Base-by-base conservation (phyloP, 2,329 filamentous ascomycete genomes). In the Aspergillus novofumigatus region DNA sequence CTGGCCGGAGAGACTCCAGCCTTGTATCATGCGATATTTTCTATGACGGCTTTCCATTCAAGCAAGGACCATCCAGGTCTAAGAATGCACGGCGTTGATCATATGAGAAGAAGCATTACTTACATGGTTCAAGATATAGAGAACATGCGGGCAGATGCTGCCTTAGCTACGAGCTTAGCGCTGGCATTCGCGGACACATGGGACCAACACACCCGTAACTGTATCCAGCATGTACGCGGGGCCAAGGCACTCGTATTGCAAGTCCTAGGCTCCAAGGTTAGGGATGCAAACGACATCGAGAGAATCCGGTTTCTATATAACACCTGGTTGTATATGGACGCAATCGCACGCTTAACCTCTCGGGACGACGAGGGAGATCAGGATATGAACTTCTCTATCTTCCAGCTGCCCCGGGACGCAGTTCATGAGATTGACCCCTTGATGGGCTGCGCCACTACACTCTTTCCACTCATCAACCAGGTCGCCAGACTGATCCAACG, bases 281-380 rank as follows among this genome's bases (percentile, higher is more conserved):
- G 72, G 51, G 65, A 67, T 5, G 80, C 78, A 3, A 69, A 78
- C 25, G 81, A 84, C 48, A 69, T 83, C 11, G 74, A 78, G 42
- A 76, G 85, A 7, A 74, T 90, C 25, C 83, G 83, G 55, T 90
- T 90, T 63, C 75, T 90, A 20, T 87, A 85, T 72, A 89, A 89
- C 66, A 85, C 84, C 3, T 90, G 86, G 84, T 80, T 89, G 7
- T 90, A 90, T 65, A 87, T 89, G 81, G 86, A 89, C 67, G 87
- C 90, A 28, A 86, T 90, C 60, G 84, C 87, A 25, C 81, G 86
- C 14, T 74, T 90, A 51, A 89, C 86, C 0, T 86, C 86, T 3
- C 72, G 83, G 3, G 83, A 85, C 57, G 80, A 82, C 38, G 82
- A 83, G 25, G 82, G 84, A 11, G 78, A 83, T 48, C 75, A 77